Evolutionary conservation across 345 rosid genomes (phyloP).

Genomic region (Populus tremula): DNA sequence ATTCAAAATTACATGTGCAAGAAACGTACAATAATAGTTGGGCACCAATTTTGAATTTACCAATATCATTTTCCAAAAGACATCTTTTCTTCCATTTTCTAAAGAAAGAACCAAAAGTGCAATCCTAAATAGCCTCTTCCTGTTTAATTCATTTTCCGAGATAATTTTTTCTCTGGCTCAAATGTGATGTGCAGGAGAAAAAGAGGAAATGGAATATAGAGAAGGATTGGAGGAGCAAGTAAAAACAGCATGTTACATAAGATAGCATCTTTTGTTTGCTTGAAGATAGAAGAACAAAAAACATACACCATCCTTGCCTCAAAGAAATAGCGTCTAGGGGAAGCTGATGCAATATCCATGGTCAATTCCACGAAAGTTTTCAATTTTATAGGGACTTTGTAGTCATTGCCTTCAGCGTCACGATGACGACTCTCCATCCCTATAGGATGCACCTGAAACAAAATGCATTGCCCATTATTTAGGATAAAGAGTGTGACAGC

Average conservation of each 20-base stretch:
- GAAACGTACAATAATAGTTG: not conserved
- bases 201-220: not conserved
- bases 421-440: slow-evolving; percentile 35
- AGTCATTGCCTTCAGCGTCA: slow-evolving; percentile 21
- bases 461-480: not conserved
- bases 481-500: too few species aligned
- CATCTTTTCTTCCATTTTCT: too few species aligned
- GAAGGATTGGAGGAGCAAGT: not conserved
- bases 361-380: slow-evolving; percentile 70
- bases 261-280: not conserved
- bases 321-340: slow-evolving; percentile 86
- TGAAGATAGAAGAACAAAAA: slow-evolving; percentile 12
- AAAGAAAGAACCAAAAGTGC: too few species aligned
- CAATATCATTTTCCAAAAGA: not conserved
- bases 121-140: not conserved
- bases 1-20: not conserved
- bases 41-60: not conserved
- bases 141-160: not conserved
- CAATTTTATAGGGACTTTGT: slow-evolving; percentile 51
- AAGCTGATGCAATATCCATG: slow-evolving; percentile 96
- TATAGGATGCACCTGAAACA: slow-evolving; percentile 54
- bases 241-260: not conserved
- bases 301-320: slow-evolving; percentile 63
- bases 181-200: not conserved
- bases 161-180: slow-evolving; percentile 2